Evolutionary conservation across 169 alveolate species (phyloP).

Genomic region (Fabrea salina): DNA sequence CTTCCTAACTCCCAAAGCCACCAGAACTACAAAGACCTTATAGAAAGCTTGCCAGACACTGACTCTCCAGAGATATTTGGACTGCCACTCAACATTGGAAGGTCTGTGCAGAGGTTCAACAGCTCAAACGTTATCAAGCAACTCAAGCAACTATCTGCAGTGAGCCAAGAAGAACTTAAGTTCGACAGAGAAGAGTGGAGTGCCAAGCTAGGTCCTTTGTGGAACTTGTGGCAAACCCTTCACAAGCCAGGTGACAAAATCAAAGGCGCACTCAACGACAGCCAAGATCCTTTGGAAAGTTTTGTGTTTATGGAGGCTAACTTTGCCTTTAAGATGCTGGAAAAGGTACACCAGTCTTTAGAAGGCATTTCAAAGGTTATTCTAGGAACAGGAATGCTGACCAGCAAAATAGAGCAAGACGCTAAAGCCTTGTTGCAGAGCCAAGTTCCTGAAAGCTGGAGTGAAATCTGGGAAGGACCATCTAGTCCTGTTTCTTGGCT

Average conservation of each 20-base stretch:
- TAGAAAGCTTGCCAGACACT: conserved; percentile 76
- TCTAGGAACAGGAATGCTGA: conserved; percentile 68
- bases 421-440: conserved; percentile 66
- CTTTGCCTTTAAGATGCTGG: conserved; percentile 40
- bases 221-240: conserved; percentile 75
- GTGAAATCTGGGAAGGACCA: conserved; percentile 85
- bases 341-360: conserved; percentile 49
- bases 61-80: conserved; percentile 89
- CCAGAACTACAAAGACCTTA: conserved; percentile 65
- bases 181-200: conserved; percentile 78
- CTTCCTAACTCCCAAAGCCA: conserved; percentile 68
- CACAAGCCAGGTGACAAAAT: conserved; percentile 60
- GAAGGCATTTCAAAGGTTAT: conserved; percentile 66
- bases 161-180: conserved; percentile 59
- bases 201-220: conserved; percentile 69
- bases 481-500: conserved; percentile 68
- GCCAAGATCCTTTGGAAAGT: conserved; percentile 50
- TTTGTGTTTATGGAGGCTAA: conserved; percentile 56
- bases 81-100: conserved; percentile 85
- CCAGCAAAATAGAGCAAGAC: conserved; percentile 67
- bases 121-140: conserved; percentile 41
- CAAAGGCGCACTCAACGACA: conserved; percentile 53
- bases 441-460: conserved; percentile 75
- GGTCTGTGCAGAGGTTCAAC: conserved; percentile 86
- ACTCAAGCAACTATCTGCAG: conserved; percentile 53